phyloP scores from a whole-genome alignment of 2,329 filamentous ascomycete species.

The Apiospora sp. region DNA sequence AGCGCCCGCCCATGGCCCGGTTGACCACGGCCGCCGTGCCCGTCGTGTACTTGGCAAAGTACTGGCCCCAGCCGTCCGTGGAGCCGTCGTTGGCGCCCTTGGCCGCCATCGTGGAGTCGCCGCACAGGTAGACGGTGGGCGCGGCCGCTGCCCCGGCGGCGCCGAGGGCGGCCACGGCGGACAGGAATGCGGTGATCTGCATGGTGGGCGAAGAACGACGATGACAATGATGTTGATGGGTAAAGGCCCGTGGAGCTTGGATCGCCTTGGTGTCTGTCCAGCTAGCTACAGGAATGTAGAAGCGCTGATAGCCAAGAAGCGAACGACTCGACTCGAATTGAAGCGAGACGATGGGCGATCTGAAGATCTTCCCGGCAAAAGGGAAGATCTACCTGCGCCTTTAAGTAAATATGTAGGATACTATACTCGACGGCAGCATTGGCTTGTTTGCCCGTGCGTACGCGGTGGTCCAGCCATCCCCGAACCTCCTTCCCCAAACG shows the following conservation, averaged over 20 bases:
- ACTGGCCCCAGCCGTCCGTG: conserved; percentile 66
- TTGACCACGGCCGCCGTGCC: conserved; percentile 57
- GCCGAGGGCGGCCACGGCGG: neutral
- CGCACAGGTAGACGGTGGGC: conserved; percentile 57
- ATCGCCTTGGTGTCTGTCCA: neutral
- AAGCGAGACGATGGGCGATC: conserved; percentile 4
- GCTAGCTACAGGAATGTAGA: neutral
- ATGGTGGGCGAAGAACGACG: neutral
- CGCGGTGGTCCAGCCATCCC: neutral
- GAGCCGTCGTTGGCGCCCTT: conserved; percentile 47
- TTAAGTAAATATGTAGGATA: neutral
- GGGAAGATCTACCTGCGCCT: neutral
- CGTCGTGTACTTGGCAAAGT: conserved; percentile 57
- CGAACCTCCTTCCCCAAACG: conserved; percentile 15
- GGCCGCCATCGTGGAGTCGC: conserved; percentile 63
- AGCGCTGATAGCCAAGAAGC: neutral
- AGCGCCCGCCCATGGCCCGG: conserved; percentile 68
- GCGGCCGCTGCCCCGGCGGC: conserved; percentile 27
- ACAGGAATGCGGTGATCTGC: neutral
- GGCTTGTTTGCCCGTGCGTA: neutral
- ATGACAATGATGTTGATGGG: neutral
- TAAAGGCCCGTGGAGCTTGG: neutral
- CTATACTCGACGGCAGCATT: neutral
- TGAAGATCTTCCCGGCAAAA: conserved; percentile 15
- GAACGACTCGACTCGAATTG: neutral